Base-by-base conservation (phyloP, 1,284 basidiomycete genomes). In the Malassezia vespertilionis region DNA sequence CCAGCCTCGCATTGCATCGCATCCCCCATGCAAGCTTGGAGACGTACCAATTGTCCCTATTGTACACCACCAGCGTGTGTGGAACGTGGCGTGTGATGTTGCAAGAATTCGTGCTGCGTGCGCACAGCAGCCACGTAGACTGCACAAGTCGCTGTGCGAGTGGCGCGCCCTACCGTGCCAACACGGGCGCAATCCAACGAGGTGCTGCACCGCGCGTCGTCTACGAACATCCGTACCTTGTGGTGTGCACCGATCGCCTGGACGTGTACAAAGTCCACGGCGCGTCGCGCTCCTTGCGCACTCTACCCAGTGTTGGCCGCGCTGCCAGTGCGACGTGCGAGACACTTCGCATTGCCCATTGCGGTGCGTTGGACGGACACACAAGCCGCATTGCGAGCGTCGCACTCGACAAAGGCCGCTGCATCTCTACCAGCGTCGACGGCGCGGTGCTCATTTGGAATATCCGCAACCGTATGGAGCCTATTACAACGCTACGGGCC, bases 381-480 rank as follows among this genome's bases (percentile, higher is more conserved):
- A 69, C 66, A 8, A 60, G 63, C 2, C 45, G 63, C 27, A 63
- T 71, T 0, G 48, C 47, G n/a, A 52, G 54, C 32, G 62, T 71
- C 4, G 57, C 65, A 9, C 39, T 71, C n/a, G 42, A 60, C 20
- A 48, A 59, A 24, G 57, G 59, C 1, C 43, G 59, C 30, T 64
- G 65, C 37, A 62, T 71, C 21, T 63, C 58, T 23, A 66, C 63
- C 0, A 57, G 63, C 8, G 55, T 56, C 3, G 70, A 71, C 33
- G 70, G 70, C 14, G 53, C 40, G 12, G 58, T 71, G 35, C 69
- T 67, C 52, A 62, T 71, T 0, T 71, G 70, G 70, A 50, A 55
- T 18, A 35, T 69, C 23, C 46, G 50, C 14, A 50, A 14, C 18
- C 31, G 20, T 14, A 48, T 52, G 3, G 57, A 57, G 40, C 40